These are phyloP conservation scores for Diplodia intermedia DNA, from an alignment of 2,329 filamentous ascomycete genomes.

Conservation along the genomic window DNA sequence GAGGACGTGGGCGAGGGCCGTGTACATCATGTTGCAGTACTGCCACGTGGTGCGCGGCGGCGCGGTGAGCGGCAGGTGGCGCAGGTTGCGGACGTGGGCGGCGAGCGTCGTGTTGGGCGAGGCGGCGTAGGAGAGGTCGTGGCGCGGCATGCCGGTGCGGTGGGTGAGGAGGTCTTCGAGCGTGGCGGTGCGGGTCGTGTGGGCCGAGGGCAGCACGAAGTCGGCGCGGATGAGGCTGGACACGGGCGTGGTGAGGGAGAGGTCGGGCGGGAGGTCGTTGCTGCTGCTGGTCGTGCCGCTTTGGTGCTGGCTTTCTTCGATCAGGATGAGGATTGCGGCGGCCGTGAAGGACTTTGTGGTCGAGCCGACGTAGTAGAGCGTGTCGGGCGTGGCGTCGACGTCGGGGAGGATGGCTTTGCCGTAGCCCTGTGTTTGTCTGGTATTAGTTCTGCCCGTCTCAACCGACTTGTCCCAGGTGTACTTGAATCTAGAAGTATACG, in stretches of 20 bases:
- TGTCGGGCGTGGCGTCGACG: conserved; percentile 37
- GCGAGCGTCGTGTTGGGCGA: conserved; percentile 42
- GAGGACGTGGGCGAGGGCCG: conserved; percentile 55
- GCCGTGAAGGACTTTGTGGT: conserved; percentile 45
- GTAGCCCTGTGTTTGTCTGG: conserved; percentile 34
- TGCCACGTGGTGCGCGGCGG: conserved; percentile 53
- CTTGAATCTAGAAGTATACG: not conserved
- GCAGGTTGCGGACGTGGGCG: conserved; percentile 51
- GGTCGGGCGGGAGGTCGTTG: conserved; percentile 3
- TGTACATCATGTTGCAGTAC: conserved; percentile 63
- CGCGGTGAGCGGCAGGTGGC: conserved; percentile 52
- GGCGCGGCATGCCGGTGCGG: conserved; percentile 46
- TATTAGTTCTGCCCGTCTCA: too few species aligned
- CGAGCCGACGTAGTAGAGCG: conserved; percentile 40
- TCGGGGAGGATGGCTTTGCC: conserved; percentile 36
- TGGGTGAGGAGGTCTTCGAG: conserved; percentile 47
- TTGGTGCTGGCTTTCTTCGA: conserved; percentile 36
- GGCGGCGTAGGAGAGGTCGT: conserved; percentile 35
- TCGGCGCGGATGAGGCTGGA: conserved; percentile 45
- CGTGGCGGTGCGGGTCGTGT: conserved; percentile 41
- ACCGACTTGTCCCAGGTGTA: too few species aligned
- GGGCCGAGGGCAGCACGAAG: conserved; percentile 45
- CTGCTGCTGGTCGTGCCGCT: not conserved
- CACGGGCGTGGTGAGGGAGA: conserved; percentile 49
- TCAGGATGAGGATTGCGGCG: conserved; percentile 38